Conservation (phyloP, 306 rosid genomes). For the Notholithocarpus densiflorus region DNA sequence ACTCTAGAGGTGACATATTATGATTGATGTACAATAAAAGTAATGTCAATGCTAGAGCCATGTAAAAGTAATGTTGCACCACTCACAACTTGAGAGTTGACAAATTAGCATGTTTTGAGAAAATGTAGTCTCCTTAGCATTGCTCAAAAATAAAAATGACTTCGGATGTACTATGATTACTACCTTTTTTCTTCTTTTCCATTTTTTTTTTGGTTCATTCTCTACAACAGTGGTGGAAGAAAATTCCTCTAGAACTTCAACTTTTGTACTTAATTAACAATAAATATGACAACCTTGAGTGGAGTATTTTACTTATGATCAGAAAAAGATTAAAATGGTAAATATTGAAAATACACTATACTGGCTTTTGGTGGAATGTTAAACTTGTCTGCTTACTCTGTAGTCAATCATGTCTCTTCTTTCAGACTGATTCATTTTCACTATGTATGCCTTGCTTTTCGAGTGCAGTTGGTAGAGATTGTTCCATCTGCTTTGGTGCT, state of each 20-base stretch:
- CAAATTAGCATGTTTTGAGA: no score
- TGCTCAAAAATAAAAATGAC: neutral
- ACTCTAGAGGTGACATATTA: no score
- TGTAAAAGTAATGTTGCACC: no score
- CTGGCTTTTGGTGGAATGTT: neutral
- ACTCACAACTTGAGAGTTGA: no score
- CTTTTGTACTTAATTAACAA: neutral
- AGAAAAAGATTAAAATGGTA: no score
- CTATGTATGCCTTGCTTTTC: neutral
- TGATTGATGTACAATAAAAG: no score
- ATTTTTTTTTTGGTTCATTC: neutral
- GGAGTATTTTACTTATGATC: no score
- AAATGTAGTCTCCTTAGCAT: no score
- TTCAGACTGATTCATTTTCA: neutral
- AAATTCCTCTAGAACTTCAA: neutral
- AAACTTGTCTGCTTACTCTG: neutral
- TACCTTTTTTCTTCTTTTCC: neutral
- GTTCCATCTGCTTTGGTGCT: constrained; percentile 72
- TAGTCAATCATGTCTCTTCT: neutral
- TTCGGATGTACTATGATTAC: neutral
- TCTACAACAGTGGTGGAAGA: neutral
- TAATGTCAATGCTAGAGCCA: no score
- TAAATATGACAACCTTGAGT: no score
- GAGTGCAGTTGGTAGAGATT: constrained; percentile 63
- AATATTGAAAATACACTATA: neutral